Evolutionary conservation across 176 grass and related monocot genomes (phyloP).

Genomic region (Oryza officinalis): DNA sequence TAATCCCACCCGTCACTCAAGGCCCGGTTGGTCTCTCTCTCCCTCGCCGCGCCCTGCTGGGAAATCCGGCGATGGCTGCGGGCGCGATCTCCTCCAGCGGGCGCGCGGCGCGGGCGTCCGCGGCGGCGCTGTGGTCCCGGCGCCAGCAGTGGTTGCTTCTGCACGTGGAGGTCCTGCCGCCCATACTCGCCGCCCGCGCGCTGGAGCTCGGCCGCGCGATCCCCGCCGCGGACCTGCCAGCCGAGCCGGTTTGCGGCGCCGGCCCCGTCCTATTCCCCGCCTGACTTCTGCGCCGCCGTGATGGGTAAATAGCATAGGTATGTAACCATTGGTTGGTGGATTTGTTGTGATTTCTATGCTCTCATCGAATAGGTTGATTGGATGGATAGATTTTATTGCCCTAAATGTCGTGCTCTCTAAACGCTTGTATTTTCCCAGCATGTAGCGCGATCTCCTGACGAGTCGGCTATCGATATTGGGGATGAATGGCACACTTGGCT

Average conservation of each 20-base stretch:
- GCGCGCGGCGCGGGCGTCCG: constrained; percentile 8
- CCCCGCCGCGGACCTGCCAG: neutral
- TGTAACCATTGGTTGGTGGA: neutral
- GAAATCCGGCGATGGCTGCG: neutral
- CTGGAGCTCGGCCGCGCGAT: neutral
- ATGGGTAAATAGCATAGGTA: neutral
- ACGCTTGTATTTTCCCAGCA: too few species aligned
- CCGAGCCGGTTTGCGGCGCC: constrained; percentile 4
- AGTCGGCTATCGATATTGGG: too few species aligned
- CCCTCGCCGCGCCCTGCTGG: neutral
- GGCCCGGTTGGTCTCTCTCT: neutral
- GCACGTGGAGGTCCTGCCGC: neutral
- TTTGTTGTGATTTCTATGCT: neutral
- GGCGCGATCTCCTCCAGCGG: neutral
- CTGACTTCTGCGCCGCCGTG: neutral
- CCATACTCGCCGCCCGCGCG: neutral
- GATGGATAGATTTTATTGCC: neutral
- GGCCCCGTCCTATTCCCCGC: neutral
- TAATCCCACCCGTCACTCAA: neutral
- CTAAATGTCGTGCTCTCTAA: neutral
- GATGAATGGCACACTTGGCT: too few species aligned
- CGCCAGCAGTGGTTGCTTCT: neutral
- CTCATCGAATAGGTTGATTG: neutral
- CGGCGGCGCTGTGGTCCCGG: neutral
- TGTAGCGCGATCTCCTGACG: too few species aligned